phyloP scores from a whole-genome alignment of 129 eudicot genomes.

The Flaveria sonorensis region DNA sequence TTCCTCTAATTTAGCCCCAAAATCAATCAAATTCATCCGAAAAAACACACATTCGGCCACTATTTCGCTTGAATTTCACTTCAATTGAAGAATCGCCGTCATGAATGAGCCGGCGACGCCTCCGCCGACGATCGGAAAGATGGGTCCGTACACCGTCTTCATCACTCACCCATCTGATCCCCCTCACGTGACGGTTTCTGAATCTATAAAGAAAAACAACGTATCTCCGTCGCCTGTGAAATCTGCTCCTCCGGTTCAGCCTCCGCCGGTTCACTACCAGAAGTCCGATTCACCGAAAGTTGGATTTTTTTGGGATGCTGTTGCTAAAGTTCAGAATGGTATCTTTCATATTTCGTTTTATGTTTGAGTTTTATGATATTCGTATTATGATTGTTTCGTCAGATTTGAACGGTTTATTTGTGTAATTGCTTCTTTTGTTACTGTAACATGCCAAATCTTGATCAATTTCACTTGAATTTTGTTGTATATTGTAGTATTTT shows the following conservation, averaged over 20 bases:
- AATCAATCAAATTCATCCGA: neutral
- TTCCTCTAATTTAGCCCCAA: neutral
- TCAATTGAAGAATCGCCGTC: slow-evolving; percentile 40
- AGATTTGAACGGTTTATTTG: slow-evolving; percentile 21
- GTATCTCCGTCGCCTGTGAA: slow-evolving; percentile 13
- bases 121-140: slow-evolving; percentile 79
- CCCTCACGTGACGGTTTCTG: slow-evolving; percentile 17
- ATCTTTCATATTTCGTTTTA: neutral
- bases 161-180: slow-evolving; percentile 58
- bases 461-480: no score
- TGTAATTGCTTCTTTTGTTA: neutral
- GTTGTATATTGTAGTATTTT: no score
- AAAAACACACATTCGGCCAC: neutral
- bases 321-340: slow-evolving; percentile 77
- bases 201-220: slow-evolving; percentile 24
- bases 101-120: slow-evolving; percentile 58
- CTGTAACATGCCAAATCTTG: neutral
- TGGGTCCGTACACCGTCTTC: slow-evolving; percentile 88
- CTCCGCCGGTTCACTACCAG: slow-evolving; percentile 51
- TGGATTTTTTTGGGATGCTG: slow-evolving; percentile 70
- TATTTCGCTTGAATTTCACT: neutral
- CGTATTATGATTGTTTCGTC: slow-evolving; percentile 3
- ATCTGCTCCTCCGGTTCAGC: slow-evolving; percentile 42
- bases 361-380: neutral
- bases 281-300: slow-evolving; percentile 39